These are phyloP conservation scores for Candida quercuum DNA, from an alignment of 805 yeast genomes.

Conservation along the genomic window DNA sequence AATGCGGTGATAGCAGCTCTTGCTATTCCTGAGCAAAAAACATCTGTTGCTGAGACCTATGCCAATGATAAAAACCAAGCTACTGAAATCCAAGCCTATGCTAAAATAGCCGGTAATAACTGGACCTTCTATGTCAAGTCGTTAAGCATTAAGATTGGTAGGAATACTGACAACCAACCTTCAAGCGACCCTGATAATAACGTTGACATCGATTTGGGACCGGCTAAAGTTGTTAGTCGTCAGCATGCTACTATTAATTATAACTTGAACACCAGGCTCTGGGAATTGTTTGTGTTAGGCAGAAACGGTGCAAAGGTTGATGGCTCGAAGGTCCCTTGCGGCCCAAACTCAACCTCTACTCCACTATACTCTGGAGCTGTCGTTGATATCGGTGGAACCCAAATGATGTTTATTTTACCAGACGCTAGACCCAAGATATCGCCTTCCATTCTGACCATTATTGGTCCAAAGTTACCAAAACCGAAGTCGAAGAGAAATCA, in stretches of 20 bases:
- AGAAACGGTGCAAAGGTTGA: constrained; percentile 93
- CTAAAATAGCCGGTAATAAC: constrained; percentile 85
- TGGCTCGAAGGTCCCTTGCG: constrained; percentile 43
- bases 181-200: constrained; percentile 12
- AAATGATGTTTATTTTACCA: constrained; percentile 97
- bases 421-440: constrained; percentile 75
- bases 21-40: constrained; percentile 64
- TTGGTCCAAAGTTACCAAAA: constrained; percentile 28
- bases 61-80: constrained; percentile 65
- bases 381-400: constrained; percentile 93
- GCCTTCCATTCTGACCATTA: constrained; percentile 25
- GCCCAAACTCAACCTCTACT: constrained; percentile 40
- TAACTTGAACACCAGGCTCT: constrained; percentile 64
- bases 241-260: constrained; percentile 82
- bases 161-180: constrained; percentile 50
- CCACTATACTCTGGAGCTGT: constrained; percentile 82
- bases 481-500: constrained; percentile 20
- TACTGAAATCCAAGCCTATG: constrained; percentile 92
- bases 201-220: constrained; percentile 88
- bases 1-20: constrained; percentile 72
- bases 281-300: constrained; percentile 85
- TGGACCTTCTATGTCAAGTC: constrained; percentile 95
- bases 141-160: constrained; percentile 74
- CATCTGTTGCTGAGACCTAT: constrained; percentile 66
- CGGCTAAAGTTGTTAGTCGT: constrained; percentile 94